Conservation (phyloP, 345 rosid species). For the Gossypium stocksii region DNA sequence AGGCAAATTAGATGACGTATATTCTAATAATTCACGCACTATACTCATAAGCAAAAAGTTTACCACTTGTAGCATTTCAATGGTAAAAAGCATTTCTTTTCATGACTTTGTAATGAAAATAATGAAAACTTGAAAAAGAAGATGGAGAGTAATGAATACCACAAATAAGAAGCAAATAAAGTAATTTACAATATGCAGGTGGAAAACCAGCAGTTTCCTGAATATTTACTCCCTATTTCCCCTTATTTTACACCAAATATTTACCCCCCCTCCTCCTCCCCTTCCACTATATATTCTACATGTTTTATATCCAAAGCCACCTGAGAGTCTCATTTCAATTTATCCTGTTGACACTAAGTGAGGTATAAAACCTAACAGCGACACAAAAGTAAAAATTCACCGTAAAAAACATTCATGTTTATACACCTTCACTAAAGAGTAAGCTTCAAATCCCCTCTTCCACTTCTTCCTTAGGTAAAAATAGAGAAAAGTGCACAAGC, state of each 20-base stretch:
- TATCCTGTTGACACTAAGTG: neutral
- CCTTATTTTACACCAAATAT: neutral
- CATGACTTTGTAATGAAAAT: neutral
- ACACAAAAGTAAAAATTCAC: neutral
- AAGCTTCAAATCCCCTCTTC: neutral
- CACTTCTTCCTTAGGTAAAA: neutral
- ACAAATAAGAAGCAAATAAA: neutral
- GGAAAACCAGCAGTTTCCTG: neutral
- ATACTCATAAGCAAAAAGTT: neutral
- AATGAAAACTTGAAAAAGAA: neutral
- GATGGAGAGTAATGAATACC: neutral
- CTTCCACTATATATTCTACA: neutral
- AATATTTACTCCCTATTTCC: neutral
- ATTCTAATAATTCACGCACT: neutral
- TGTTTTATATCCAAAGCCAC: neutral
- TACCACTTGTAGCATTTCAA: neutral
- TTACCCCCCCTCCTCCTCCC: neutral
- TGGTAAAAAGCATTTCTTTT: neutral
- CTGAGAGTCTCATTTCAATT: neutral
- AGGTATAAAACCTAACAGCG: constrained; percentile 1
- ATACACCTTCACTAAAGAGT: neutral
- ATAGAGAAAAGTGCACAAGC: neutral
- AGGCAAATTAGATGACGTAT: neutral
- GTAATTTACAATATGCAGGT: neutral
- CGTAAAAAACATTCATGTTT: neutral